These are phyloP conservation scores for Metarhizium anisopliae DNA, from an alignment of 2,329 filamentous ascomycete species.

Conservation along the genomic window DNA sequence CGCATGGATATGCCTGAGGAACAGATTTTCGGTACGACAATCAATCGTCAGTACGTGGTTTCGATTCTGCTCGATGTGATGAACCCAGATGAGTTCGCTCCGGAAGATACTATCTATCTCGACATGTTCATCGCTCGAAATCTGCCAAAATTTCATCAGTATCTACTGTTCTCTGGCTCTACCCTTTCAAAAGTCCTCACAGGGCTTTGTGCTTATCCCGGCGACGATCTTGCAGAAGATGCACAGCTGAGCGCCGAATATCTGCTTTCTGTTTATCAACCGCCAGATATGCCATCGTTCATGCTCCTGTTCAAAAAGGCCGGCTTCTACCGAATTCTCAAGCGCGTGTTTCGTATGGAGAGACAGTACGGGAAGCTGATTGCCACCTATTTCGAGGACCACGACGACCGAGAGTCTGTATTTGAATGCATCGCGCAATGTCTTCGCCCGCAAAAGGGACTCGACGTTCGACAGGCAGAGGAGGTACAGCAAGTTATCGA, in stretches of 20 bases:
- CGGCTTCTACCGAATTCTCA: conserved; percentile 83
- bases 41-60: conserved; percentile 87
- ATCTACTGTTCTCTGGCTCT: conserved; percentile 81
- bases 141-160: conserved; percentile 92
- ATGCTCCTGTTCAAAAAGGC: conserved; percentile 73
- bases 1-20: conserved; percentile 50
- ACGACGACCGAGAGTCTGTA: conserved; percentile 61
- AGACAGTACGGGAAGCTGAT: conserved; percentile 72
- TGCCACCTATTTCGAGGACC: conserved; percentile 76
- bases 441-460: conserved; percentile 52
- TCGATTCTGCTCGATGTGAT: conserved; percentile 89
- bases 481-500: conserved; percentile 62
- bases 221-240: conserved; percentile 74
- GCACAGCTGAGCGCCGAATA: conserved; percentile 97
- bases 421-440: conserved; percentile 75
- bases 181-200: conserved; percentile 72
- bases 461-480: conserved; percentile 60
- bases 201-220: conserved; percentile 78
- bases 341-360: conserved; percentile 75
- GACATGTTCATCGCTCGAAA: conserved; percentile 99
- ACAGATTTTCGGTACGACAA: conserved; percentile 58
- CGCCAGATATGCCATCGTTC: conserved; percentile 67
- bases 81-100: conserved; percentile 64
- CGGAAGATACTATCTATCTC: conserved; percentile 82
- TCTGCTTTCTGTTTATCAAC: conserved; percentile 84